A percentile compares a stretch with the other conserved stretches of the same genome.
Conservation (phyloP, 176 grass and related monocot species). For the Neostapfia colusana region DNA sequence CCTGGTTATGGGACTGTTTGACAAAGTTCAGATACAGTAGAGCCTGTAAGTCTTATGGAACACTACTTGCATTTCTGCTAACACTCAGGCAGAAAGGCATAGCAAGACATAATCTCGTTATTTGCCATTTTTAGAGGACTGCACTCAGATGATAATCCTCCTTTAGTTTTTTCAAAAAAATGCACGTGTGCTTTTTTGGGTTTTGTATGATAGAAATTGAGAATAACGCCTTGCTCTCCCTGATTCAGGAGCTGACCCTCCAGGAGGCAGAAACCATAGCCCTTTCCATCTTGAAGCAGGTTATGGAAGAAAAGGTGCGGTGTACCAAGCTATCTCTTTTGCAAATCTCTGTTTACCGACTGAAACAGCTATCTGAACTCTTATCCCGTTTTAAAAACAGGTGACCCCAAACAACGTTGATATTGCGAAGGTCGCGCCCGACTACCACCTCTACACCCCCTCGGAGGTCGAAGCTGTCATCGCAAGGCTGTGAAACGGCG, state of each 20-base stretch:
- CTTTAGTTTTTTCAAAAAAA: neutral
- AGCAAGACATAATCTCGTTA: neutral
- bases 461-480: constrained; percentile 77
- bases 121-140: too few species aligned
- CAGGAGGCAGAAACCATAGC: constrained; percentile 88
- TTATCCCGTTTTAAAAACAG: constrained; percentile 36
- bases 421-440: constrained; percentile 67
- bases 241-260: constrained; percentile 72
- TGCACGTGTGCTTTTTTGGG: neutral
- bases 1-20: neutral
- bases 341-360: neutral
- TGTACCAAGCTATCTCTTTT: neutral
- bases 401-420: constrained; percentile 84
- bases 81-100: neutral
- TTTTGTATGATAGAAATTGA: neutral
- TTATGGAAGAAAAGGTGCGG: constrained; percentile 93
- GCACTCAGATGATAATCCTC: too few species aligned
- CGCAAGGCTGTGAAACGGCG: constrained; percentile 46
- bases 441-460: constrained; percentile 78
- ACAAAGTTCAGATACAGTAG: neutral
- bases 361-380: neutral
- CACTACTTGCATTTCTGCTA: neutral
- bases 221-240: neutral
- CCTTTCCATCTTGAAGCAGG: constrained; percentile 92
- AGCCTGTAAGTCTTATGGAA: neutral